Evolutionary conservation across 1,284 basidiomycete species (phyloP).

Genomic region (Phylloporus sp.): DNA sequence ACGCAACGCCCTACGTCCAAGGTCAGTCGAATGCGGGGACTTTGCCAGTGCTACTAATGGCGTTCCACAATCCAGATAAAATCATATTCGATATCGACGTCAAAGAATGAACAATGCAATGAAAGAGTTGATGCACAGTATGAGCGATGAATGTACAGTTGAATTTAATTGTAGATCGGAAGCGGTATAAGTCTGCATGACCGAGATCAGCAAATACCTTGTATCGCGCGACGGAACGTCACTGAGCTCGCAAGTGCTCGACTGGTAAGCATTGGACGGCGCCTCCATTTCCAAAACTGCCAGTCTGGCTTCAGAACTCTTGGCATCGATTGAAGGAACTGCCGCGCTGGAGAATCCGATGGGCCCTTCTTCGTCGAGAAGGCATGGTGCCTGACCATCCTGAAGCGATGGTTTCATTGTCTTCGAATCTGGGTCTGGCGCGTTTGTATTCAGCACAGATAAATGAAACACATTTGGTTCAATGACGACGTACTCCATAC

Average conservation of each 20-base stretch:
- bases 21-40: conserved; percentile 18
- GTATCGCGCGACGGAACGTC: conserved; percentile 5
- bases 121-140: conserved; percentile 4
- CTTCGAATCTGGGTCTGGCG: conserved; percentile 4
- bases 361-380: conserved; percentile 58
- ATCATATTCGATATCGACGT: conserved; percentile 35
- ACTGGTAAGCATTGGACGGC: conserved; percentile 43
- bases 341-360: conserved; percentile 70
- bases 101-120: conserved; percentile 13
- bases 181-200: conserved; percentile 56
- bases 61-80: conserved; percentile 23
- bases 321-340: conserved; percentile 63
- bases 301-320: conserved; percentile 55
- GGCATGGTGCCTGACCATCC: conserved; percentile 63
- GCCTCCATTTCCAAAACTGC: conserved; percentile 42
- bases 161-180: conserved; percentile 63
- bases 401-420: conserved; percentile 48
- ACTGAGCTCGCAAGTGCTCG: conserved; percentile 43
- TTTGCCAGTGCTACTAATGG: neutral
- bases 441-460: conserved; percentile 5
- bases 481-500: conserved; percentile 48
- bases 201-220: conserved; percentile 11
- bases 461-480: conserved; percentile 51
- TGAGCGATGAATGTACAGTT: conserved; percentile 2
- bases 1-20: conserved; percentile 24